Conservation (phyloP, 305 asterid genomes). For the Solanum aculeatissimum region DNA sequence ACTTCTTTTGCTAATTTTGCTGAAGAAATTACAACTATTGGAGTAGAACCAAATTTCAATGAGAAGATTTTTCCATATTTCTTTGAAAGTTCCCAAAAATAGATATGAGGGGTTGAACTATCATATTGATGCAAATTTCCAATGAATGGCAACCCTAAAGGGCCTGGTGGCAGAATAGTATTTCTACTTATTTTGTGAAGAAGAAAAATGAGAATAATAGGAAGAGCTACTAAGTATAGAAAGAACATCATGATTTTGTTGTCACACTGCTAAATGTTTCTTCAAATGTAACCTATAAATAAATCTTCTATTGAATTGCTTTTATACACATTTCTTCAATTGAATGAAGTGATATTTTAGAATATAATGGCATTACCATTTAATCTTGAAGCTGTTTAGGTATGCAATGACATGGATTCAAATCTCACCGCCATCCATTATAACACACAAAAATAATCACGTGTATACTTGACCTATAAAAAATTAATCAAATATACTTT, state of each 20-base stretch:
- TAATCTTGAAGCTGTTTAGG: background rate
- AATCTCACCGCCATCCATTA: too few relatives aligned
- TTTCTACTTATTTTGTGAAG: background rate
- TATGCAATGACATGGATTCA: background rate
- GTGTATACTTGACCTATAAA: too few relatives aligned
- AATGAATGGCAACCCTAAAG: background rate
- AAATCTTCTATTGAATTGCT: background rate
- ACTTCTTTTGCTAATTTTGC: background rate
- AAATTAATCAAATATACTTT: too few relatives aligned
- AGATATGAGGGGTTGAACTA: background rate
- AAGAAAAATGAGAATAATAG: background rate
- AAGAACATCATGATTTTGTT: background rate
- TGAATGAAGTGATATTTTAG: background rate
- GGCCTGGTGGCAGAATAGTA: background rate
- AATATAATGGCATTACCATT: background rate
- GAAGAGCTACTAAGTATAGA: background rate
- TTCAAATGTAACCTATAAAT: background rate
- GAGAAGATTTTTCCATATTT: background rate
- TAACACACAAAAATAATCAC: too few relatives aligned
- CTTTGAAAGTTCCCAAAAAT: background rate
- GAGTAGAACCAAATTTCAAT: background rate
- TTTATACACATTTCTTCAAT: background rate
- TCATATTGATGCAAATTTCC: background rate
- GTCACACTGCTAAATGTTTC: background rate
- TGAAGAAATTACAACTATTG: background rate